Evolutionary conservation across 2,329 filamentous ascomycete species (phyloP).

Genomic region (Domatiomyces catenatus): DNA sequence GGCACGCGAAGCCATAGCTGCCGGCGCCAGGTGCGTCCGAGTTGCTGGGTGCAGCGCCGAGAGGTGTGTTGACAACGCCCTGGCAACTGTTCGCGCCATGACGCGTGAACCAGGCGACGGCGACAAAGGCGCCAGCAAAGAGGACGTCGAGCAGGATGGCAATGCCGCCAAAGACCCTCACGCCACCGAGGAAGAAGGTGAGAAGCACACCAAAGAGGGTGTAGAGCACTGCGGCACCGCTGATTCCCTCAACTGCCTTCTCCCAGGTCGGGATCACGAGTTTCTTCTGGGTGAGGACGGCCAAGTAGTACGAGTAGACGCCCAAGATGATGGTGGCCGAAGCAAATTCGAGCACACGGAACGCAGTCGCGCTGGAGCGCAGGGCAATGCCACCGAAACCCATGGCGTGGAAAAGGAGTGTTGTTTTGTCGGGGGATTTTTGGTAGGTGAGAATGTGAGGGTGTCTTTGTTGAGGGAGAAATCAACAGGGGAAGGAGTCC

Average conservation of each 20-base stretch:
- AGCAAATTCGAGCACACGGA: constrained; percentile 60
- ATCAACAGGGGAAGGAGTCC: not conserved
- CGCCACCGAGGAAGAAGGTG: constrained; percentile 65
- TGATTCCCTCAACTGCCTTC: constrained; percentile 62
- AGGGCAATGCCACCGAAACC: constrained; percentile 46
- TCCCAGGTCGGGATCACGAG: constrained; percentile 48
- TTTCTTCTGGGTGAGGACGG: constrained; percentile 51
- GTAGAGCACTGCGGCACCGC: constrained; percentile 61
- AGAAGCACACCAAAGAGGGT: constrained; percentile 55
- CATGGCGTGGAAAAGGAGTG: constrained; percentile 31
- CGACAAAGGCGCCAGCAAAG: constrained; percentile 65
- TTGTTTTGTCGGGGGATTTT: not conserved
- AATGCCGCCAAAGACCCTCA: constrained; percentile 55
- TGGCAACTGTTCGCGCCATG: constrained; percentile 52
- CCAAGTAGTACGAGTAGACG: constrained; percentile 74
- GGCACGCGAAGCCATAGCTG: constrained; percentile 47
- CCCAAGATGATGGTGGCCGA: constrained; percentile 59
- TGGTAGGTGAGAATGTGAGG: not conserved
- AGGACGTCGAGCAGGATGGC: constrained; percentile 61
- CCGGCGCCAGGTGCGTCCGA: constrained; percentile 34
- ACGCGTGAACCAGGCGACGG: constrained; percentile 61
- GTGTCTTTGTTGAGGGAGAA: not conserved
- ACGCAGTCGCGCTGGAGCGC: constrained; percentile 52
- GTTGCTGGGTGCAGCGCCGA: constrained; percentile 47
- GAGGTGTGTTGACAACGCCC: constrained; percentile 48